phyloP scores from a whole-genome alignment of 345 rosid genomes.

The Conringia planisiliqua region DNA sequence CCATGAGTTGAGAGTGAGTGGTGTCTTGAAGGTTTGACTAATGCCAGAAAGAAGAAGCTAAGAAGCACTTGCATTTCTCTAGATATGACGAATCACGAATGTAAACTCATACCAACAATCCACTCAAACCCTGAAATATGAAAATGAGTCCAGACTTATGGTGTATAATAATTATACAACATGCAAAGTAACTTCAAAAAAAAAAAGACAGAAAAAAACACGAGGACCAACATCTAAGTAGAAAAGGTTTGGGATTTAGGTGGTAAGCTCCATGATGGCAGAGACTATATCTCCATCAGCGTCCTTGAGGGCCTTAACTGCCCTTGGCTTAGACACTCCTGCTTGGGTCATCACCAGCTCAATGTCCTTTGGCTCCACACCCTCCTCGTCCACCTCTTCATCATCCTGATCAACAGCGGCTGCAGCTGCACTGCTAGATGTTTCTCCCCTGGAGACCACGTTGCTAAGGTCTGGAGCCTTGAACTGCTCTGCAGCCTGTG shows the following conservation, averaged over 20 bases:
- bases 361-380: slow-evolving; percentile 84
- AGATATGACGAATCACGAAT: neutral
- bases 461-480: slow-evolving; percentile 62
- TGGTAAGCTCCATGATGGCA: slow-evolving; percentile 93
- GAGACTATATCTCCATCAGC: slow-evolving; percentile 75
- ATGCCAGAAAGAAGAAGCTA: neutral
- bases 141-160: neutral
- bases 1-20: neutral
- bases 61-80: neutral
- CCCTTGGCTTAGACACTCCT: slow-evolving; percentile 66
- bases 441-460: slow-evolving; percentile 58
- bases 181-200: neutral
- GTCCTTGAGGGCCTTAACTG: slow-evolving; percentile 76
- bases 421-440: slow-evolving; percentile 36
- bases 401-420: slow-evolving; percentile 54
- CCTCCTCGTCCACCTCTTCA: slow-evolving; percentile 82
- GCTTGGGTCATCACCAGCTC: slow-evolving; percentile 95
- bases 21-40: neutral
- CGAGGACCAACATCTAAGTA: neutral
- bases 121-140: neutral
- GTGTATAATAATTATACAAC: slow-evolving; percentile 21
- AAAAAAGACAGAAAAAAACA: neutral
- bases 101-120: neutral
- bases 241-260: slow-evolving; percentile 29
- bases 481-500: slow-evolving; percentile 86